phyloP scores from a whole-genome alignment of 257 asterid genomes.

The Leonotis leonurus region DNA sequence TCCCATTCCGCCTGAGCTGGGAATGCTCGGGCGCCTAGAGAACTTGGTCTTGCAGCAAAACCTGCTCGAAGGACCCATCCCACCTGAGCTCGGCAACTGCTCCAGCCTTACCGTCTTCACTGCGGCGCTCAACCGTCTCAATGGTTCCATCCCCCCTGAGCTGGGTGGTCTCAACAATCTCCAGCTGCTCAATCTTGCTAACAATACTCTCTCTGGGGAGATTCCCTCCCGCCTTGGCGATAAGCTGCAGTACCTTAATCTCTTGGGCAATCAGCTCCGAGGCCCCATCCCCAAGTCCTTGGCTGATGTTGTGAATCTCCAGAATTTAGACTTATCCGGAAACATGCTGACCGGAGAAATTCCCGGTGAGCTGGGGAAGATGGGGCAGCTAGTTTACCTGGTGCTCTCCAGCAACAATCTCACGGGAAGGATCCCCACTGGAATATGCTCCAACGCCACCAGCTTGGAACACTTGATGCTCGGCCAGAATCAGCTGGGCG shows the following conservation, averaged over 20 bases:
- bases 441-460: conserved; percentile 52
- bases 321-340: conserved; percentile 58
- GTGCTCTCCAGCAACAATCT: conserved; percentile 64
- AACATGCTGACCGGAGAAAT: conserved; percentile 60
- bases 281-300: conserved; percentile 61
- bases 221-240: conserved; percentile 50
- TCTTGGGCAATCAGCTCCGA: conserved; percentile 63
- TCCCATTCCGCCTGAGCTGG: conserved; percentile 52
- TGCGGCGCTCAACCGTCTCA: conserved; percentile 53
- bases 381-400: conserved; percentile 42
- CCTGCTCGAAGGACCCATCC: conserved; percentile 55
- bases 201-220: conserved; percentile 60
- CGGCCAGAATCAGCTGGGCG: conserved; percentile 51
- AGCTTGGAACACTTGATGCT: conserved; percentile 55
- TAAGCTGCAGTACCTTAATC: conserved; percentile 46
- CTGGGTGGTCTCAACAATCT: conserved; percentile 38
- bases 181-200: conserved; percentile 53
- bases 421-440: conserved; percentile 49
- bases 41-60: conserved; percentile 56
- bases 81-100: conserved; percentile 51
- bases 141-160: conserved; percentile 59
- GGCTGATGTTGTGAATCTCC: conserved; percentile 35
- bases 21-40: conserved; percentile 34
- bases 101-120: conserved; percentile 50
- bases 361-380: conserved; percentile 50